Evolutionary conservation across 2,329 filamentous ascomycete genomes (phyloP).

Genomic region (Colletotrichum noveboracense): DNA sequence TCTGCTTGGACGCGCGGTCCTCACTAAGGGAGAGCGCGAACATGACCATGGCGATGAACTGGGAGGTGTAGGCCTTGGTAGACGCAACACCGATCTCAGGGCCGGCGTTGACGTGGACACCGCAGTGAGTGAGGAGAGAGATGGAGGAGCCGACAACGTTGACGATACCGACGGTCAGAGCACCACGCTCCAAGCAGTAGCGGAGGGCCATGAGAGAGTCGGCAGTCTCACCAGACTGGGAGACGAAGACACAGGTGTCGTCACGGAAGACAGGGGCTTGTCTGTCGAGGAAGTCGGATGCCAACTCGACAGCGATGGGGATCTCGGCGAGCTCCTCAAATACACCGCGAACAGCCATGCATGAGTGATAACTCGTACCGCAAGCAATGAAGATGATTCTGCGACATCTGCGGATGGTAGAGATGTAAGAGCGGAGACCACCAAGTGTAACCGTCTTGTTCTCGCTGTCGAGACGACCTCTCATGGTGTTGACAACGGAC

Average conservation of each 20-base stretch:
- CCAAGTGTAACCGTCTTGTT: slow-evolving; percentile 97
- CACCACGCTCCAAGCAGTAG: slow-evolving; percentile 97
- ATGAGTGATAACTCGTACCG: slow-evolving; percentile 97
- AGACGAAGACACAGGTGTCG: slow-evolving; percentile 98
- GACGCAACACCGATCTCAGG: slow-evolving; percentile 99
- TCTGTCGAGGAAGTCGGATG: slow-evolving; percentile 97
- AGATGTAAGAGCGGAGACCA: slow-evolving; percentile 94
- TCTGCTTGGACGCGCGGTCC: slow-evolving; percentile 93
- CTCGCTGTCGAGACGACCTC: slow-evolving; percentile 90
- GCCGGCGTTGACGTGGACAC: slow-evolving; percentile 99
- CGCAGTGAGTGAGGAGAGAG: slow-evolving; percentile 97
- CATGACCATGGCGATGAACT: slow-evolving; percentile 99
- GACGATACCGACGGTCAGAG: slow-evolving; percentile 96
- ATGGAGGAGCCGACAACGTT: slow-evolving; percentile 99
- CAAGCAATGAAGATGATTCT: slow-evolving; percentile 99
- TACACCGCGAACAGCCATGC: slow-evolving; percentile 97
- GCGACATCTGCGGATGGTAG: slow-evolving; percentile 94
- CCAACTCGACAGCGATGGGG: slow-evolving; percentile 94
- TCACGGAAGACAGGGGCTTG: slow-evolving; percentile 98
- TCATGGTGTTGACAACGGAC: slow-evolving; percentile 99
- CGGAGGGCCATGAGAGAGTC: slow-evolving; percentile 96
- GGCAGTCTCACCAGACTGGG: slow-evolving; percentile 97
- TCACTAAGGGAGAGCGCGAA: slow-evolving; percentile 96
- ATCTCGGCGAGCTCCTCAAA: slow-evolving; percentile 99
- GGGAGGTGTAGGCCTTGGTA: slow-evolving; percentile 98